Evolutionary conservation across 441 rosid species (phyloP).

Genomic region (Mallotus repandus): DNA sequence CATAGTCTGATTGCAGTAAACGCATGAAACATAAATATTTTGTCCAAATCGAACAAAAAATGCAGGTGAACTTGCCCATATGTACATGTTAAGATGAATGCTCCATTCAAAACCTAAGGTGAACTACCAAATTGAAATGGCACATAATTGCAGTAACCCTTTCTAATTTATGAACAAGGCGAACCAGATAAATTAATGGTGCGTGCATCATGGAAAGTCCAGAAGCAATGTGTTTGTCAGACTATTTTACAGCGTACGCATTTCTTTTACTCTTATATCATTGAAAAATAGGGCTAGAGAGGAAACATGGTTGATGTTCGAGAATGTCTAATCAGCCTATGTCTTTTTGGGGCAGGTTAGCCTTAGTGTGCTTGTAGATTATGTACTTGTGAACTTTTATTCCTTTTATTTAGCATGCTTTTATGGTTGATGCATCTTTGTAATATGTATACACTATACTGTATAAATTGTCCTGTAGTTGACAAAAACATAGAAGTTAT

Average conservation of each 20-base stretch:
- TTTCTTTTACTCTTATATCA: neutral
- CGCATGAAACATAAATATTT: slow-evolving; percentile 4
- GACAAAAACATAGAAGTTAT: neutral
- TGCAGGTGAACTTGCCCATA: neutral
- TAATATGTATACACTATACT: too few relatives aligned
- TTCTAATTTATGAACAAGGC: neutral
- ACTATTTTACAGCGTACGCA: neutral
- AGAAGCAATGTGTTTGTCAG: neutral
- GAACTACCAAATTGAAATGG: neutral
- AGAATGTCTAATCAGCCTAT: neutral
- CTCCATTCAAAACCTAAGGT: neutral
- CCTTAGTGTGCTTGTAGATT: neutral
- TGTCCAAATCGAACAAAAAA: neutral
- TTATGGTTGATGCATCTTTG: neutral
- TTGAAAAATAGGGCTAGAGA: neutral
- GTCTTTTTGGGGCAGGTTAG: neutral
- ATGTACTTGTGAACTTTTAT: neutral
- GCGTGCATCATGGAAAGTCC: slow-evolving; percentile 2
- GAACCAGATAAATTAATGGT: neutral
- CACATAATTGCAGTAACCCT: neutral
- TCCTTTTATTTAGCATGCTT: neutral
- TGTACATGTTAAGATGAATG: neutral
- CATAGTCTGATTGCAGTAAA: slow-evolving; percentile 25
- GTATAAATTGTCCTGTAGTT: neutral
- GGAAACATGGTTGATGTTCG: neutral